Evolutionary conservation across 2,329 filamentous ascomycete species (phyloP).

Genomic region (Neoarthrinium moseri): DNA sequence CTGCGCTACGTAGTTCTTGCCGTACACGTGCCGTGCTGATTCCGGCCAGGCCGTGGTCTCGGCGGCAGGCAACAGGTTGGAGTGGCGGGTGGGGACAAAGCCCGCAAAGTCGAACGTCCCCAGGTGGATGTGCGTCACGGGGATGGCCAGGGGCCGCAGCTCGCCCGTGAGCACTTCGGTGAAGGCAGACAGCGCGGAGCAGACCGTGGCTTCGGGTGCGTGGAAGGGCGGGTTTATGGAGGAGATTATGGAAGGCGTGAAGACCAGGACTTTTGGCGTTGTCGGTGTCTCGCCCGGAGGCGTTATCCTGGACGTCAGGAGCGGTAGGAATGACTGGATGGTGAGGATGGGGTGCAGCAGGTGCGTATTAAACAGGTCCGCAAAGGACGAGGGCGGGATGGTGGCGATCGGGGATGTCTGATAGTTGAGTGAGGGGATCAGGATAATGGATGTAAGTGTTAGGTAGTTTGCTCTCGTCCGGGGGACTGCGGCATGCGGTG

Average conservation of each 20-base stretch:
- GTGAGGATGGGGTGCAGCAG: slow-evolving; percentile 86
- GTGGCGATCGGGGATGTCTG: slow-evolving; percentile 82
- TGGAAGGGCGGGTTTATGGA: slow-evolving; percentile 78
- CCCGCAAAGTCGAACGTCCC: slow-evolving; percentile 85
- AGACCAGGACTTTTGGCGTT: slow-evolving; percentile 69
- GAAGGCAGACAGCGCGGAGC: slow-evolving; percentile 83
- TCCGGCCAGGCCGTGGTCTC: slow-evolving; percentile 66
- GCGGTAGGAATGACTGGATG: slow-evolving; percentile 83
- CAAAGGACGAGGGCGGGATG: slow-evolving; percentile 79
- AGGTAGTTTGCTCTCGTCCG: slow-evolving; percentile 75
- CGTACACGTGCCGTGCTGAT: slow-evolving; percentile 59
- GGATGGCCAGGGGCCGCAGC: slow-evolving; percentile 71
- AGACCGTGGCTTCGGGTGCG: slow-evolving; percentile 82
- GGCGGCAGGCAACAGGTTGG: slow-evolving; percentile 39
- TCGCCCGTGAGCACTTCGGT: slow-evolving; percentile 78
- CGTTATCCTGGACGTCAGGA: slow-evolving; percentile 63
- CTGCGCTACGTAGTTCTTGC: slow-evolving; percentile 58
- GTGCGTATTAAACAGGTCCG: slow-evolving; percentile 89
- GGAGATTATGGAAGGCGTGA: slow-evolving; percentile 79
- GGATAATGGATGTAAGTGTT: slow-evolving; percentile 73
- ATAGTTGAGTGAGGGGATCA: slow-evolving; percentile 80
- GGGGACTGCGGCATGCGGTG: slow-evolving; percentile 73
- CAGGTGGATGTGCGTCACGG: slow-evolving; percentile 84
- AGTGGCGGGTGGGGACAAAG: slow-evolving; percentile 48
- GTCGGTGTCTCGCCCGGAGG: slow-evolving; percentile 34